Percentiles rank a stretch among this genome's conserved stretches.
These are phyloP conservation scores for Phytophthora foliorum DNA, from an alignment of 352 stramenopile genomes.

Conservation along the genomic window DNA sequence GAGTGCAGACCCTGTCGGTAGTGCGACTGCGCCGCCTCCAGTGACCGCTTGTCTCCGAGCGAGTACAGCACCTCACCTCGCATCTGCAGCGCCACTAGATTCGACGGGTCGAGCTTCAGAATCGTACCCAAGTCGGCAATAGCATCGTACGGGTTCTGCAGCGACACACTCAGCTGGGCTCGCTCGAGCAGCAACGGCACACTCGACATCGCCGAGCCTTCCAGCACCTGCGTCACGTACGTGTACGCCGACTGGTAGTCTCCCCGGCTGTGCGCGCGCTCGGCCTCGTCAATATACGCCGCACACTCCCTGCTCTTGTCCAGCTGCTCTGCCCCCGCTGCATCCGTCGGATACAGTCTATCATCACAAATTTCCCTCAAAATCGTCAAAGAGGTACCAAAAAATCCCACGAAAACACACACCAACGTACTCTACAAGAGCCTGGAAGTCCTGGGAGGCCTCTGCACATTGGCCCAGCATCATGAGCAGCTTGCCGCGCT, in stretches of 20 bases:
- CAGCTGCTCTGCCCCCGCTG: slow-evolving; percentile 56
- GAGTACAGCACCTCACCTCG: slow-evolving; percentile 86
- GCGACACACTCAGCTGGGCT: slow-evolving; percentile 76
- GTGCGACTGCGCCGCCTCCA: slow-evolving; percentile 77
- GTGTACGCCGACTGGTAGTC: slow-evolving; percentile 73
- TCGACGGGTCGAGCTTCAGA: slow-evolving; percentile 78
- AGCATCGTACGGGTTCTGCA: slow-evolving; percentile 78
- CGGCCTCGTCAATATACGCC: slow-evolving; percentile 68
- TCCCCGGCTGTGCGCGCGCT: slow-evolving; percentile 70
- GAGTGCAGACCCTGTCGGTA: slow-evolving; percentile 84
- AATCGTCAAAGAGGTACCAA: slow-evolving; percentile 4
- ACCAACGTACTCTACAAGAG: slow-evolving; percentile 54
- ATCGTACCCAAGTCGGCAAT: slow-evolving; percentile 79
- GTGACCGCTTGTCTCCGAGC: slow-evolving; percentile 80
- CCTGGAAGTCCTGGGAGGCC: slow-evolving; percentile 66
- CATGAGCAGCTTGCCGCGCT: slow-evolving; percentile 82
- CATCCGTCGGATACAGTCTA: slow-evolving; percentile 73
- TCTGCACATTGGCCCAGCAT: slow-evolving; percentile 81
- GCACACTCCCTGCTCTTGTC: slow-evolving; percentile 75
- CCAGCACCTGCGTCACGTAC: slow-evolving; percentile 76
- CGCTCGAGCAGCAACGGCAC: slow-evolving; percentile 72
- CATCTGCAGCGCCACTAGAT: slow-evolving; percentile 73
- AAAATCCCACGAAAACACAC: neutral
- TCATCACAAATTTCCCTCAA: no score
- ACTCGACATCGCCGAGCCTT: slow-evolving; percentile 78